These are phyloP conservation scores for Malus fusca DNA, from an alignment of 306 rosid genomes.

Conservation along the genomic window DNA sequence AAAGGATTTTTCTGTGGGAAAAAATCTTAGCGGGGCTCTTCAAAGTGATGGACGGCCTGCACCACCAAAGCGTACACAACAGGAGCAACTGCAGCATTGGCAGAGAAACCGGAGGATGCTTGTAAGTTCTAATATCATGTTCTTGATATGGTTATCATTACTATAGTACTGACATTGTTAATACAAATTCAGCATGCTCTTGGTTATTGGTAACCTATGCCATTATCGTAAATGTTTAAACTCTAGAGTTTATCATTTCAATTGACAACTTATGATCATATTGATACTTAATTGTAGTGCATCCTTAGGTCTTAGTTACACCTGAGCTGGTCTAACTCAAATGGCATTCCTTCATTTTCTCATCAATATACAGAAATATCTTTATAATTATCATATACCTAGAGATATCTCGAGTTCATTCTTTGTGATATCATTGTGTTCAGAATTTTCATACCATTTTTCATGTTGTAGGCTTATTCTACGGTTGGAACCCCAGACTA, in stretches of 20 bases:
- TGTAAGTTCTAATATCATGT: slow-evolving; percentile 49
- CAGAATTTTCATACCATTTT: slow-evolving; percentile 4
- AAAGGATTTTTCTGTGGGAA: slow-evolving; percentile 74
- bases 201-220: not conserved
- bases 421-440: not conserved
- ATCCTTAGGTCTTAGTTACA: not conserved
- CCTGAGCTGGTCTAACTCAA: not conserved
- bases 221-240: not conserved
- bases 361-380: not conserved
- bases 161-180: slow-evolving; percentile 12
- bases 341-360: not conserved
- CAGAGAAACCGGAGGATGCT: slow-evolving; percentile 96
- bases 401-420: not conserved
- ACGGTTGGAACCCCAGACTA: slow-evolving; percentile 98
- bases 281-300: not conserved
- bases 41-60: slow-evolving; percentile 87
- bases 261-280: not conserved
- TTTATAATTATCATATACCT: not conserved
- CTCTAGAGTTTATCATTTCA: not conserved
- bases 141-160: slow-evolving; percentile 7
- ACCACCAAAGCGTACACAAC: slow-evolving; percentile 92
- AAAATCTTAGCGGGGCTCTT: slow-evolving; percentile 85
- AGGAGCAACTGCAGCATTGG: slow-evolving; percentile 98
- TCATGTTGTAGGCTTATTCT: slow-evolving; percentile 76
- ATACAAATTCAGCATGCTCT: not conserved